phyloP scores from a whole-genome alignment of 768 basidiomycete species.

The Auriscalpium orientale region DNA sequence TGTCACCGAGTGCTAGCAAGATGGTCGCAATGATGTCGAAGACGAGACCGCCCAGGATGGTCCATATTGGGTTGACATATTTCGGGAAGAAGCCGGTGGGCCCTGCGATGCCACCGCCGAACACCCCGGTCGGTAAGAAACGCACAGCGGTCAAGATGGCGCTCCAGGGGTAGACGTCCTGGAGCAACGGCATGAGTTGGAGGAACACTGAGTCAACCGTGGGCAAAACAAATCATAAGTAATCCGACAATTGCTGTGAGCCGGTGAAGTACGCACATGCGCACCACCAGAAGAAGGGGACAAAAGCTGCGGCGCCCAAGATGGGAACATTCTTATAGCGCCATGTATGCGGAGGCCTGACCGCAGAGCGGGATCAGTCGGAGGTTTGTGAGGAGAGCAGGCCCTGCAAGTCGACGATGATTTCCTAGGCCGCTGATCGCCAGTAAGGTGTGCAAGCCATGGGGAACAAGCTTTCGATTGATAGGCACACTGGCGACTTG shows the following conservation, averaged over 20 bases:
- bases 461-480: slow-evolving; percentile 11
- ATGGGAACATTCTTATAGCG: slow-evolving; percentile 31
- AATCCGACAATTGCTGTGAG: no score
- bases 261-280: not conserved
- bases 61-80: not conserved
- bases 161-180: not conserved
- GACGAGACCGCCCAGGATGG: not conserved
- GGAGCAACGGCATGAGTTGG: not conserved
- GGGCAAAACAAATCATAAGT: no score
- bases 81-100: not conserved
- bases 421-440: slow-evolving; percentile 1
- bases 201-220: not conserved
- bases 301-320: slow-evolving; percentile 27
- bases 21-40: not conserved
- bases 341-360: slow-evolving; percentile 29
- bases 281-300: slow-evolving; percentile 33
- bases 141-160: not conserved
- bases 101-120: not conserved
- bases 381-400: no score
- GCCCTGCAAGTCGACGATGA: slow-evolving; percentile 15
- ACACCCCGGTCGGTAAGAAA: not conserved
- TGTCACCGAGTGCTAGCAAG: not conserved
- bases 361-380: no score
- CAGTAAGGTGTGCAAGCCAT: not conserved
- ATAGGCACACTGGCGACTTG: slow-evolving; percentile 15